A percentile compares a stretch with the other conserved stretches of the same genome.
These are phyloP conservation scores for Aquanectria penicillioides DNA, from an alignment of 2,329 filamentous ascomycete species.

Conservation along the genomic window DNA sequence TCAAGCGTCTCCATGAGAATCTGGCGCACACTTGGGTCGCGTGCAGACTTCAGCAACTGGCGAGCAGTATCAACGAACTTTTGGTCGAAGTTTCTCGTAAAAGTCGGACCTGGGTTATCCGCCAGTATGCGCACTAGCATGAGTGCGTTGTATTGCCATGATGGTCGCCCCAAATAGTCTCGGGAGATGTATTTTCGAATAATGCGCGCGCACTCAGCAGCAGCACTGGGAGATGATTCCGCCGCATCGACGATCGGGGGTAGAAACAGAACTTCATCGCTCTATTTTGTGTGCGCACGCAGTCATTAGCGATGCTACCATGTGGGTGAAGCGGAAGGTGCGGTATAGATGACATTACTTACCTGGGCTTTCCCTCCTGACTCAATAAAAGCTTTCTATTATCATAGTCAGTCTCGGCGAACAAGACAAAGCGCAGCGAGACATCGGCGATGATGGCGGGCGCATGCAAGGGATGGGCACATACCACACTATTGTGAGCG, in stretches of 20 bases:
- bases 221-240: constrained; percentile 89
- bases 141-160: constrained; percentile 92
- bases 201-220: constrained; percentile 80
- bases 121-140: constrained; percentile 93
- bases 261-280: constrained; percentile 91
- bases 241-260: constrained; percentile 94
- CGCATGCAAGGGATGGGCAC: constrained; percentile 38
- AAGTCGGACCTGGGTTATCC: constrained; percentile 90
- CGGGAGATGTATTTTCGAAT: constrained; percentile 86
- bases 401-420: constrained; percentile 33
- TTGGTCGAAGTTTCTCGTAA: constrained; percentile 89
- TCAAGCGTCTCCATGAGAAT: constrained; percentile 89
- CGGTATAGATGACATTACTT: constrained; percentile 40
- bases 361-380: constrained; percentile 70
- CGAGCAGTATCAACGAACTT: constrained; percentile 84
- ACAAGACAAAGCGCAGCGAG: constrained; percentile 12
- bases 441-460: background rate
- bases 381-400: constrained; percentile 83
- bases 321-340: too few relatives aligned
- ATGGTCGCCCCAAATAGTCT: constrained; percentile 71
- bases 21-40: constrained; percentile 82
- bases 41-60: constrained; percentile 75
- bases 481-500: constrained; percentile 73
- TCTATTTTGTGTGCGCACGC: constrained; percentile 57
- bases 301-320: constrained; percentile 13